Base-by-base conservation (phyloP, 1,139 yeast genomes). In the Lodderomyces elongisporus region DNA sequence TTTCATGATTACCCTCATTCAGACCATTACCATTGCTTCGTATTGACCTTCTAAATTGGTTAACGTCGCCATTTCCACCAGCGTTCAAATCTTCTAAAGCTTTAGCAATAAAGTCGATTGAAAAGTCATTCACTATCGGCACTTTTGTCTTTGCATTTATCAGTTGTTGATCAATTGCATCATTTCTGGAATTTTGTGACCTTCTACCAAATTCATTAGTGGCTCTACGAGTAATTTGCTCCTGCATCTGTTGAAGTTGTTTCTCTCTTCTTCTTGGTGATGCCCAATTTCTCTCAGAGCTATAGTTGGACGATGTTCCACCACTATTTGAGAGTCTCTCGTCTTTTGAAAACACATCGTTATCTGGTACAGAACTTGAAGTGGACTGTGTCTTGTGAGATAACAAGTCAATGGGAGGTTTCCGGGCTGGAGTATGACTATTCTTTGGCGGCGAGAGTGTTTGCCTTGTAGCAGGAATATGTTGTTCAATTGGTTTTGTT, bases 71-170 rank as follows among this genome's bases (percentile, higher is more conserved):
- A 44, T 75, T 66, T 0, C 82, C 80, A n/a, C 80, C 81, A 3
- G 72, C 58, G 47, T 79, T 79, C 47, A 83, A 65, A 44, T 78
- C 81, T 47, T 79, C 85, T 33, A 83, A 37, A 58, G 88, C 61
- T 66, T 79, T 49, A 58, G 79, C 63, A 60, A 68, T 49, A 70
- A 62, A 68, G 42, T 68, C 74, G 22, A 68, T 63, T 3, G 72
- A 65, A 39, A 68, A 68, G 41, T 68, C 74, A 41, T 67, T 66
- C 43, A 57, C 54, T 6, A 67, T 56, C 9, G 71, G 71, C 16
- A 66, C 60, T 27, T 47, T 48, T 14, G 34, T 13, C 23, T 39
- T 41, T 4, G 41, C 37, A 25, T 32, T 15, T n/a, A n/a, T n/a
- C 22, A 8, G 22, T 12, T 21, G 17, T 18, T 28, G 25, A 25